Evolutionary conservation across 306 rosid genomes (phyloP).

Genomic region (Cucurbita ficifolia): DNA sequence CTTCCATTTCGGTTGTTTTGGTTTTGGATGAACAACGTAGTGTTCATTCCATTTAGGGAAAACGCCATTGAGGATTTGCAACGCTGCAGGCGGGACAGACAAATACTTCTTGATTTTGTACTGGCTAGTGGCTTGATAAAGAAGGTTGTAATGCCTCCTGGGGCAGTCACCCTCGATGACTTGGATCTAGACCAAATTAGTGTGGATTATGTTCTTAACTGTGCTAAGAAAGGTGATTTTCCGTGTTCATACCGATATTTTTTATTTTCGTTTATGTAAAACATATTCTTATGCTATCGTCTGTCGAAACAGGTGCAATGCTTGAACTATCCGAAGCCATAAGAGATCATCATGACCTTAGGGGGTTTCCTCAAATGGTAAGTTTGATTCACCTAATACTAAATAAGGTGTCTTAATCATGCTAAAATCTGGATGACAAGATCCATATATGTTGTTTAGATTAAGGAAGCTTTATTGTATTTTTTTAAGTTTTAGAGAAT

Average conservation of each 20-base stretch:
- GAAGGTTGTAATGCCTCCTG: constrained; percentile 98
- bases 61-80: constrained; percentile 64
- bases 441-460: no score
- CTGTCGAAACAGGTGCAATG: constrained; percentile 47
- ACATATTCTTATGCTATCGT: background rate
- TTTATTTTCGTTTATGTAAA: background rate
- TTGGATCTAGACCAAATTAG: constrained; percentile 98
- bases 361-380: constrained; percentile 84
- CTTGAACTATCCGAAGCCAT: constrained; percentile 97
- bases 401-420: no score
- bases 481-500: no score
- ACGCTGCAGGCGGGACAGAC: constrained; percentile 76
- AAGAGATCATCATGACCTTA: constrained; percentile 88
- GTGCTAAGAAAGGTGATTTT: constrained; percentile 65
- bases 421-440: no score
- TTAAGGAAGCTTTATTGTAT: no score
- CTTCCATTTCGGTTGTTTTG: background rate
- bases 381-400: constrained; percentile 1
- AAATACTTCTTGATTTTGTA: constrained; percentile 74
- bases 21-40: constrained; percentile 5
- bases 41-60: constrained; percentile 30
- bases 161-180: constrained; percentile 89
- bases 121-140: constrained; percentile 81
- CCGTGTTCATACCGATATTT: background rate
- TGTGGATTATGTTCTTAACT: constrained; percentile 76